Conservation (phyloP, 495 filamentous ascomycete species). For the Lichenothelia convexa region DNA sequence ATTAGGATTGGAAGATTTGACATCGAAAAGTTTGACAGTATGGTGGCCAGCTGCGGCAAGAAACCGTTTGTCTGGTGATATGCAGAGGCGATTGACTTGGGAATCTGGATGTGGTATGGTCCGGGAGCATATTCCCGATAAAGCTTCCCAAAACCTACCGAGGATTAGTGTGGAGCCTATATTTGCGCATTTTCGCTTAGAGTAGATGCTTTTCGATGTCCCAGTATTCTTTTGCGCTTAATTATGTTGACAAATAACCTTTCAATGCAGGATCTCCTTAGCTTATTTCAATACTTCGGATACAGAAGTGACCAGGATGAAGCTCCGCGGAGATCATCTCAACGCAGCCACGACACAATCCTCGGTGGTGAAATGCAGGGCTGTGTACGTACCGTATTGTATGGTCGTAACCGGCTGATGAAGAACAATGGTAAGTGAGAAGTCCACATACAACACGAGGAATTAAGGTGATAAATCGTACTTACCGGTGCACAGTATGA, state of each 20-base stretch:
- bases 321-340: not conserved
- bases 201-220: not conserved
- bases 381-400: conserved; percentile 62
- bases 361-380: not conserved
- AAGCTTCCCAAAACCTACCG: conserved; percentile 85
- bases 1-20: conserved; percentile 88
- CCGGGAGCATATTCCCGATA: conserved; percentile 92
- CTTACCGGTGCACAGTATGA: conserved; percentile 75
- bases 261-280: not conserved
- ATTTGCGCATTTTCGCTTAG: not conserved
- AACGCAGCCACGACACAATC: not conserved
- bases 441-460: conserved; percentile 4
- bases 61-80: conserved; percentile 92
- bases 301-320: not conserved
- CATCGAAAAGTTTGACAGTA: conserved; percentile 91
- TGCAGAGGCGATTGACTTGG: conserved; percentile 94
- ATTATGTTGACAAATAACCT: too few species aligned
- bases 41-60: conserved; percentile 89
- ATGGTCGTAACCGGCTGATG: conserved; percentile 97
- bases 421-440: too few species aligned
- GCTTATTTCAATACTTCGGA: not conserved
- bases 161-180: not conserved
- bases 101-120: conserved; percentile 96
- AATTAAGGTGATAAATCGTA: conserved; percentile 11
- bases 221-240: too few species aligned